Conservation (phyloP, 2,329 filamentous ascomycete species). For the Colletotrichum graminicola region DNA sequence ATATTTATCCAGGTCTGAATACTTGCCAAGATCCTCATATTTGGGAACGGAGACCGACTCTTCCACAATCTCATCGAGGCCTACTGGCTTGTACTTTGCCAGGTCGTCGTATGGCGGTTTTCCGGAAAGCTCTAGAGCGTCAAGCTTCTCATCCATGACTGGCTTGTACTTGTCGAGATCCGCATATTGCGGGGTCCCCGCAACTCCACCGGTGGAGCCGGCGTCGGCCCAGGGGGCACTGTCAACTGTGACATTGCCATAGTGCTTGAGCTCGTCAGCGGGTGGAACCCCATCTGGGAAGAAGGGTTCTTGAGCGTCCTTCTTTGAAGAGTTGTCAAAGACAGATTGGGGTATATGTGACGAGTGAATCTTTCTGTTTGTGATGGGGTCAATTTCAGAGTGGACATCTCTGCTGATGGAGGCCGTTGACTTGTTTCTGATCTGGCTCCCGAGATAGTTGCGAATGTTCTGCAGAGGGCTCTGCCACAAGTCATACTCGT, state of each 20-base stretch:
- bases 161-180: conserved; percentile 55
- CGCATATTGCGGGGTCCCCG: conserved; percentile 36
- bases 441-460: conserved; percentile 47
- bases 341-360: conserved; percentile 40
- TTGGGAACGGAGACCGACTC: conserved; percentile 17
- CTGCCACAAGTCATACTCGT: conserved; percentile 48
- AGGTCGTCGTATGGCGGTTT: conserved; percentile 56
- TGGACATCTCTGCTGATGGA: conserved; percentile 45
- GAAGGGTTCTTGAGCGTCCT: conserved; percentile 44
- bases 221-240: conserved; percentile 43
- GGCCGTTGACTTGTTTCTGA: conserved; percentile 18
- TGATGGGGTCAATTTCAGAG: conserved; percentile 69
- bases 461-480: conserved; percentile 52
- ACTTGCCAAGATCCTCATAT: conserved; percentile 54
- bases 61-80: conserved; percentile 27
- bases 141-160: conserved; percentile 47
- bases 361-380: conserved; percentile 63
- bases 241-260: conserved; percentile 51
- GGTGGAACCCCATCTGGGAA: conserved; percentile 53
- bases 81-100: conserved; percentile 53
- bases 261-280: conserved; percentile 52
- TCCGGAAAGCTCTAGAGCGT: conserved; percentile 42
- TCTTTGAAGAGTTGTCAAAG: conserved; percentile 26
- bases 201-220: conserved; percentile 37
- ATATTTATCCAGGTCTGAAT: conserved; percentile 46